These are phyloP conservation scores for Ceriops tagal DNA, from an alignment of 345 rosid genomes.

Conservation along the genomic window DNA sequence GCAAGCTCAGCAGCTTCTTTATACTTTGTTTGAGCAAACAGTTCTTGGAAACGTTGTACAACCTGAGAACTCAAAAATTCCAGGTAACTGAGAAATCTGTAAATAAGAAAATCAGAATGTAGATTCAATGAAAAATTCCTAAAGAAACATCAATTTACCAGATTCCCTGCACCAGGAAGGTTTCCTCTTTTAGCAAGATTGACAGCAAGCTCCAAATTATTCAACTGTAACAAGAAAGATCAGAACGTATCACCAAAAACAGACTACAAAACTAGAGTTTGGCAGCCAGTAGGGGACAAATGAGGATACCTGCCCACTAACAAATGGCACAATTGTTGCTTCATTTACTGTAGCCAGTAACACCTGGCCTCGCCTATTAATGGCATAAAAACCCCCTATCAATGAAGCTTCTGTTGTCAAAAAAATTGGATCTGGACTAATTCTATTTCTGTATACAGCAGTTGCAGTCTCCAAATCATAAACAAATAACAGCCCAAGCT, in stretches of 20 bases:
- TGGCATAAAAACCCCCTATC: slow-evolving; percentile 85
- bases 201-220: slow-evolving; percentile 97
- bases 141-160: slow-evolving; percentile 42
- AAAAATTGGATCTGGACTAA: slow-evolving; percentile 98
- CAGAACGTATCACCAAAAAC: background rate
- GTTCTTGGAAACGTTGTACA: slow-evolving; percentile 95
- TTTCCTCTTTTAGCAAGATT: slow-evolving; percentile 99
- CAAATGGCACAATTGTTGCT: slow-evolving; percentile 88
- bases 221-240: slow-evolving; percentile 47
- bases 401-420: slow-evolving; percentile 92
- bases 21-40: slow-evolving; percentile 94
- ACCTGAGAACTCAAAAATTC: slow-evolving; percentile 42
- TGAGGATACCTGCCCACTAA: slow-evolving; percentile 79
- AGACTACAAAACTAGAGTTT: background rate
- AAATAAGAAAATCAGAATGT: too few species aligned
- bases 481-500: slow-evolving; percentile 93
- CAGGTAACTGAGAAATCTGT: too few species aligned
- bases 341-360: slow-evolving; percentile 85
- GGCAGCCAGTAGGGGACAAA: background rate
- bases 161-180: slow-evolving; percentile 99
- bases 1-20: slow-evolving; percentile 99
- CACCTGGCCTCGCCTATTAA: slow-evolving; percentile 64
- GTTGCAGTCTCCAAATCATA: slow-evolving; percentile 97
- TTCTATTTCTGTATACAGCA: slow-evolving; percentile 97
- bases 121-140: too few species aligned